Evolutionary conservation across 495 filamentous ascomycete genomes (phyloP).

Genomic region (Saxispiralis lemnorum): DNA sequence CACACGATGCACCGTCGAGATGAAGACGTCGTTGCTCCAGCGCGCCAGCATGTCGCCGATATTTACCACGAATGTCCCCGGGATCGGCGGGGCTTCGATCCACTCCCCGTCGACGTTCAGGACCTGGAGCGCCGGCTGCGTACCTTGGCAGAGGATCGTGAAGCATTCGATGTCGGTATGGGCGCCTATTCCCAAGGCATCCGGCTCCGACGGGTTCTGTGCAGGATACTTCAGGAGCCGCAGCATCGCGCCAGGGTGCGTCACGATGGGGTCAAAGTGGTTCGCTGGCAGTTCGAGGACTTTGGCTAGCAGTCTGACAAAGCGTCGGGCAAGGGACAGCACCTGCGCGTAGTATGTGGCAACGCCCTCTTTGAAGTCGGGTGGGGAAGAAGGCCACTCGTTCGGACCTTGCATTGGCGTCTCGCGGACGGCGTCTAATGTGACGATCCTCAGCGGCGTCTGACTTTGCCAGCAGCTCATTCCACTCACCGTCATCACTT

Average conservation of each 20-base stretch:
- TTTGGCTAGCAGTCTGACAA: conserved; percentile 24
- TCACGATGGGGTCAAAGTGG: conserved; percentile 27
- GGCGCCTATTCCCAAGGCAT: conserved; percentile 26
- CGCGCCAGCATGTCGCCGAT: conserved; percentile 28
- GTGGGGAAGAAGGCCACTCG: conserved; percentile 1
- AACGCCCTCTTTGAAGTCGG: conserved; percentile 4
- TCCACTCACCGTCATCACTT: neutral
- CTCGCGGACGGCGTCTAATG: neutral
- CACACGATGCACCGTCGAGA: conserved; percentile 22
- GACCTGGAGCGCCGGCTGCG: conserved; percentile 32
- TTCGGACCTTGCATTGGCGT: neutral
- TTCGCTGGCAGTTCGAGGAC: conserved; percentile 26
- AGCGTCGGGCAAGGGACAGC: conserved; percentile 1
- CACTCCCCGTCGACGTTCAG: conserved; percentile 31
- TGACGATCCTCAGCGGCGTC: no score
- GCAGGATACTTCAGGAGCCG: conserved; percentile 30
- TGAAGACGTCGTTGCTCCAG: conserved; percentile 27
- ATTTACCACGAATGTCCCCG: conserved; percentile 25
- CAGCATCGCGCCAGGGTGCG: conserved; percentile 25
- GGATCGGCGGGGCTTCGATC: conserved; percentile 29
- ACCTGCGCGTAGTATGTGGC: neutral
- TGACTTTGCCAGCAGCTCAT: neutral
- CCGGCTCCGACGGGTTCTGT: conserved; percentile 21
- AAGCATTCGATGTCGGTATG: conserved; percentile 25
- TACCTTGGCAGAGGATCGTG: conserved; percentile 14